Base-by-base conservation (phyloP, 1,284 basidiomycete genomes). In the Athelia sp. region DNA sequence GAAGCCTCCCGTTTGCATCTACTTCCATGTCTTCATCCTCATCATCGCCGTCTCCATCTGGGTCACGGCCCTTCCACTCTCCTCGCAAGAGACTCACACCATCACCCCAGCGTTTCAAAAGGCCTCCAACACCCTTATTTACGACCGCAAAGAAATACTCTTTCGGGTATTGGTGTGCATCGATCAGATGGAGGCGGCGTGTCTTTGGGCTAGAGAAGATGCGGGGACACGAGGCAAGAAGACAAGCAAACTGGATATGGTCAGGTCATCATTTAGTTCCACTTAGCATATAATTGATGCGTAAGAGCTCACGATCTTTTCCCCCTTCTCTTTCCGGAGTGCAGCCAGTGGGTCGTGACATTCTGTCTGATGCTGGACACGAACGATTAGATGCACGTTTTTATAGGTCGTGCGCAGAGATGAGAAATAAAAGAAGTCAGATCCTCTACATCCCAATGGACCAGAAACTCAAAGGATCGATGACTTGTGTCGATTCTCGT, bases 111-210 rank as follows among this genome's bases (percentile, higher is more conserved):
- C 70, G 78, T 61, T 78, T 78, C 51, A 90, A 62, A 18, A 90
- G 67, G 1, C 82, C 86, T 9, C 87, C 88, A 8, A 94, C 81
- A 19, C 92, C 92, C 63, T 90, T 91, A 64, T 93, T 91, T 9
- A 89, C 92, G 40, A 95, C 84, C 19, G 84, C 79, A 64, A 94
- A 95, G 67, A 90, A 94, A 66, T 85, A 95, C 57, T 92, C 79
- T 62, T 87, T 85, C 1, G 93, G 93, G 60, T 87, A 96, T 38
- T 75, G 76, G 60, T 96, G 93, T 17, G 75, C 79, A 59, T 85
- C 76, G 47, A 95, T 90, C 43, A 95, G 76, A 68, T 95, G 93
- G 43, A 89, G 70, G 14, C 93, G 73, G 10, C 93, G 78, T 14
- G 78, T 71, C 67, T 92, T 93, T 1, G 93, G 93, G 0, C 79